These are phyloP conservation scores for Galeopsis tetrahit DNA, from an alignment of 257 asterid species.

Conservation along the genomic window DNA sequence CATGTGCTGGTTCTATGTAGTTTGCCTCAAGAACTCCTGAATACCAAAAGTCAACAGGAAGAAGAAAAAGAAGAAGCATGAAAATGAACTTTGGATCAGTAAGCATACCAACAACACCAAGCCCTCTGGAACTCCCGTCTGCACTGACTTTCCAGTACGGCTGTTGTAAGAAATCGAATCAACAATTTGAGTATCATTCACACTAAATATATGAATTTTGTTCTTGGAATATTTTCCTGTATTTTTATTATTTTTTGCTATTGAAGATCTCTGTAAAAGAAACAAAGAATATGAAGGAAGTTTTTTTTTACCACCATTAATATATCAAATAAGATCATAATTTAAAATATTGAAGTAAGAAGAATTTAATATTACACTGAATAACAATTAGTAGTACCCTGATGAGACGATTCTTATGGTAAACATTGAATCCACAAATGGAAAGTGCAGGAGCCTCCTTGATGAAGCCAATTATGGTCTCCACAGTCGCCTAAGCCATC, in stretches of 20 bases:
- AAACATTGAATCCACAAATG: slow-evolving; percentile 79
- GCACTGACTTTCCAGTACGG: slow-evolving; percentile 93
- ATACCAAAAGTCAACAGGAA: slow-evolving; percentile 34
- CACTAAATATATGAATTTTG: neutral
- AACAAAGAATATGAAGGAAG: neutral
- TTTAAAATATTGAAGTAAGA: slow-evolving; percentile 20
- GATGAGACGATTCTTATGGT: slow-evolving; percentile 95
- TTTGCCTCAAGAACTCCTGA: slow-evolving; percentile 95
- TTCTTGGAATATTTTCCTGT: neutral
- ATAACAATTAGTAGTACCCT: slow-evolving; percentile 53
- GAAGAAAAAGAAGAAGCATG: slow-evolving; percentile 9
- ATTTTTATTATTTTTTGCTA: neutral
- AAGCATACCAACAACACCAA: slow-evolving; percentile 81
- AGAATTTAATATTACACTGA: slow-evolving; percentile 16
- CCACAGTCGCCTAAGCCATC: slow-evolving; percentile 58
- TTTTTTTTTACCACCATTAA: slow-evolving; percentile 19
- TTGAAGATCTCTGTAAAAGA: slow-evolving; percentile 24
- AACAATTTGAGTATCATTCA: slow-evolving; percentile 14
- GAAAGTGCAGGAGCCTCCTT: slow-evolving; percentile 78
- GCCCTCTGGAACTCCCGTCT: slow-evolving; percentile 81
- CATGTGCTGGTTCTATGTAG: slow-evolving; percentile 96
- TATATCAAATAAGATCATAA: slow-evolving; percentile 4
- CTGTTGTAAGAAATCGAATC: slow-evolving; percentile 47
- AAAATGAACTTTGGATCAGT: slow-evolving; percentile 29
- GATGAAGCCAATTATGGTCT: slow-evolving; percentile 78